Evolutionary conservation across 1,284 basidiomycete species (phyloP), one percentile per base, ranked within the genome.

Genomic region (Waitea zeae): DNA sequence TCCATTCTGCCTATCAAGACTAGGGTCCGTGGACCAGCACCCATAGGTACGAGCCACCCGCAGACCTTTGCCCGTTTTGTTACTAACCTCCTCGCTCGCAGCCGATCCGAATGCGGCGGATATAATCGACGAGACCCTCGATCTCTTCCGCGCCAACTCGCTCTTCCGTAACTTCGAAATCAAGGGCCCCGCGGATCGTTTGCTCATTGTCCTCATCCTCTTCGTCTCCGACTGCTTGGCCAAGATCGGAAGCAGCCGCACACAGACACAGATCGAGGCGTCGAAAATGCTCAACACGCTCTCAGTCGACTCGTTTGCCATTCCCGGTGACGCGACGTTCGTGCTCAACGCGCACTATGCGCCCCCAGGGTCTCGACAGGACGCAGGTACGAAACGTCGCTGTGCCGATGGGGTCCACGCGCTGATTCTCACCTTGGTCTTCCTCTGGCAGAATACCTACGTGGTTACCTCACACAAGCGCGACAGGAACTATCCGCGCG

Each of bases 121-220:
- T 56, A 90, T 98, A 47, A 72, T 98, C 44, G 92, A 97, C 56
- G 95, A 99, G 61, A 79, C 89, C 3, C 66, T 99, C 36, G 88
- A 96, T 59, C 76, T 98, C 38, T 99, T 99, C 63, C 82, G 95
- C 34, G 92, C 95, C 51, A 99, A 99, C 61, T 95, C 90, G 31
- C 79, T 99, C 41, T 99, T 99, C 62, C 82, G 95, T 50, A 98
- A 98, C 64, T 99, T 98, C 52, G 95, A 99, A 64, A 98, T 99
- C 73, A 96, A 97, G 59, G 88, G 95, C 17, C 81, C 87, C 35
- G 93, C 92, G 32, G 95, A 99, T 63, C 78, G 95, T 36, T 74
- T 87, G 24, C 70, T 99, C 49, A 98, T 99, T 63, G 79, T 98
- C 56, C 75, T 98, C 46, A 97, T 97, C 55, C 82, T 99, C 51